Evolutionary conservation across 345 rosid genomes (phyloP).

Genomic region (Camelina neglecta): DNA sequence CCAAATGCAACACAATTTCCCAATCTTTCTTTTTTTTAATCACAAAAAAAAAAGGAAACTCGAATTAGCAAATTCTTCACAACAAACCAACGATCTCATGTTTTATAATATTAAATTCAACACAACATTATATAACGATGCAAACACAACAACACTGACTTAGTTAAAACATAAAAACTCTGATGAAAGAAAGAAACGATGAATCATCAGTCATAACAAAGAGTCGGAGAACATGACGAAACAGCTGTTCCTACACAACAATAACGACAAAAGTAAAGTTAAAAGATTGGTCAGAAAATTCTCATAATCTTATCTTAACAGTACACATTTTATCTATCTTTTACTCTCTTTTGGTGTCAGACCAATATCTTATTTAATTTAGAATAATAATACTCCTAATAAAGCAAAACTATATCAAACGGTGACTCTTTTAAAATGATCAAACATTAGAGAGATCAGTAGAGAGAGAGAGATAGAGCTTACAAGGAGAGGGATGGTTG

Average conservation of each 20-base stretch:
- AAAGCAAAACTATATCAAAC: background rate
- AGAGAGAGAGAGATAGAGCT: background rate
- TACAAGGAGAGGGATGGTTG: conserved; percentile 32
- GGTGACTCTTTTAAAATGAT: background rate
- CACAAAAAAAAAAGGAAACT: background rate
- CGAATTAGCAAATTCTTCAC: conserved; percentile 10
- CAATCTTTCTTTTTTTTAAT: background rate
- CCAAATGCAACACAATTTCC: background rate
- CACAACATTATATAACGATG: conserved; percentile 8
- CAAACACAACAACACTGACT: conserved; percentile 9
- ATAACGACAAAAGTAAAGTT: background rate
- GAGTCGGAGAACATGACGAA: conserved; percentile 32
- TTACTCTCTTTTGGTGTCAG: background rate
- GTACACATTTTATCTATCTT: conserved; percentile 5
- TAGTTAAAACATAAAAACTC: conserved; percentile 8
- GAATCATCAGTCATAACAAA: conserved; percentile 21
- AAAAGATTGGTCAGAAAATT: background rate
- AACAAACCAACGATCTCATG: conserved; percentile 17
- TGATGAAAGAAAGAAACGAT: conserved; percentile 15
- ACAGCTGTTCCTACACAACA: conserved; percentile 35
- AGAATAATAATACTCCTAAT: background rate
- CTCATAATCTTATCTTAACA: background rate
- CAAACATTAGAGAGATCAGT: background rate
- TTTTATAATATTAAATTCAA: background rate
- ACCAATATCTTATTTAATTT: background rate